These are phyloP conservation scores for Nepenthes gracilis DNA, from an alignment of 148 eudicot genomes.

Conservation along the genomic window DNA sequence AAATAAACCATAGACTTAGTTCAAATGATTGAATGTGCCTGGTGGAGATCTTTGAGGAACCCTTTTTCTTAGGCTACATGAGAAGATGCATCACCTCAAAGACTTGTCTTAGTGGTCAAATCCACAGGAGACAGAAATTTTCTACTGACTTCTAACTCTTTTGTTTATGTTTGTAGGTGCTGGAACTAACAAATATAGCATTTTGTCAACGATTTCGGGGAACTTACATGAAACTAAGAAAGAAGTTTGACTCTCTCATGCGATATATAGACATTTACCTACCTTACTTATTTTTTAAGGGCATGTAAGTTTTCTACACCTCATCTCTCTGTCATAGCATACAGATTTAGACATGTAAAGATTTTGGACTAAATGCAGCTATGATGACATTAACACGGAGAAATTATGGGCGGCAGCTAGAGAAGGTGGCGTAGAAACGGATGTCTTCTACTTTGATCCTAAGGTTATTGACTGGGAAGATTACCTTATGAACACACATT, in stretches of 20 bases:
- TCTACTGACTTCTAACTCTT: not conserved
- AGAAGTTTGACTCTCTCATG: not conserved
- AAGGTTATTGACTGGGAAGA: constrained; percentile 39
- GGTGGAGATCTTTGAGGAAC: too few relatives aligned
- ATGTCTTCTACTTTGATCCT: constrained; percentile 40
- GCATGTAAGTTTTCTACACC: not conserved
- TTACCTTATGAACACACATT: constrained; percentile 31
- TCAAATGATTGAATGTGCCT: too few relatives aligned
- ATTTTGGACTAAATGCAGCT: constrained; percentile 11
- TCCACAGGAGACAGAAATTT: not conserved
- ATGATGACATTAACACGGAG: constrained; percentile 34
- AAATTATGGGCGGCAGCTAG: constrained; percentile 19
- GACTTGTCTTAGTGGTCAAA: too few relatives aligned
- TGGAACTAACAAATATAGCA: not conserved
- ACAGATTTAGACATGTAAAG: too few relatives aligned
- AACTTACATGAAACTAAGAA: not conserved
- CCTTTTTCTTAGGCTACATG: too few relatives aligned
- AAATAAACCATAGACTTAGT: too few relatives aligned
- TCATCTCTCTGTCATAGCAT: too few relatives aligned
- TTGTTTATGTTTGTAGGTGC: not conserved
- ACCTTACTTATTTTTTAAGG: not conserved
- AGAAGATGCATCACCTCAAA: too few relatives aligned
- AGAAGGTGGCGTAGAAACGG: constrained; percentile 18
- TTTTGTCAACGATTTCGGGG: not conserved
- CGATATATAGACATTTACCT: not conserved